These are phyloP conservation scores for Ulvella scutata DNA, from an alignment of 139 green algal species.

Conservation along the genomic window DNA sequence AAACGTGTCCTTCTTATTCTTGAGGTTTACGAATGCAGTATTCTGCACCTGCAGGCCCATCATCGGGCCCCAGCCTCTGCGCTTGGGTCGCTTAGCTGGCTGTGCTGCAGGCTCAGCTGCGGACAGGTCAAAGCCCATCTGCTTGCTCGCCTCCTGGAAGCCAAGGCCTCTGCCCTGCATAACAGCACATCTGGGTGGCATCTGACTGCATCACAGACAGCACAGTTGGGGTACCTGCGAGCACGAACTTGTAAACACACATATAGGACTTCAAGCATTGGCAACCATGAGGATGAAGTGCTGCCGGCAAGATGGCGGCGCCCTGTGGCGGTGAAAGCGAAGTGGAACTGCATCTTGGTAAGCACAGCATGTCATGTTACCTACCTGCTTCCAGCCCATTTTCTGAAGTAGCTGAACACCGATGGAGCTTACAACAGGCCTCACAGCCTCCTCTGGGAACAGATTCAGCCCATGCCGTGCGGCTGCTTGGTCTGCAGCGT, in stretches of 20 bases:
- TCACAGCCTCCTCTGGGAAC: background rate
- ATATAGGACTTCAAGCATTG: no score
- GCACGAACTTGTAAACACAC: no score
- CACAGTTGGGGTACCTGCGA: no score
- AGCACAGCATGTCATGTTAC: no score
- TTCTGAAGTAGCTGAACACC: slow-evolving; percentile 70
- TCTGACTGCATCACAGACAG: no score
- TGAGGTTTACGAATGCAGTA: slow-evolving; percentile 42
- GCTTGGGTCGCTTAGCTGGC: background rate
- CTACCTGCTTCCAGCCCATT: slow-evolving; percentile 83
- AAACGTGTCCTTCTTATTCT: slow-evolving; percentile 64
- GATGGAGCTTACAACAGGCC: background rate
- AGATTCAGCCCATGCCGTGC: background rate
- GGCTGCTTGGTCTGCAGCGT: slow-evolving; percentile 10
- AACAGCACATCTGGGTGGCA: background rate
- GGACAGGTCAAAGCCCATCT: background rate
- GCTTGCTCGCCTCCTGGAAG: background rate
- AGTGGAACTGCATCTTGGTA: no score
- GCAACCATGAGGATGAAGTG: no score
- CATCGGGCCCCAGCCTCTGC: slow-evolving; percentile 40
- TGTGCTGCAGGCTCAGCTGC: background rate
- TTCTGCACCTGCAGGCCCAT: slow-evolving; percentile 48
- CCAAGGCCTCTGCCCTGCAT: background rate
- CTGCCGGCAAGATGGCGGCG: no score
- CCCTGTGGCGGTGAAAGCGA: background rate